Base-by-base conservation (phyloP, 139 green algal species). In the Chlamydomonas schloesseri region DNA sequence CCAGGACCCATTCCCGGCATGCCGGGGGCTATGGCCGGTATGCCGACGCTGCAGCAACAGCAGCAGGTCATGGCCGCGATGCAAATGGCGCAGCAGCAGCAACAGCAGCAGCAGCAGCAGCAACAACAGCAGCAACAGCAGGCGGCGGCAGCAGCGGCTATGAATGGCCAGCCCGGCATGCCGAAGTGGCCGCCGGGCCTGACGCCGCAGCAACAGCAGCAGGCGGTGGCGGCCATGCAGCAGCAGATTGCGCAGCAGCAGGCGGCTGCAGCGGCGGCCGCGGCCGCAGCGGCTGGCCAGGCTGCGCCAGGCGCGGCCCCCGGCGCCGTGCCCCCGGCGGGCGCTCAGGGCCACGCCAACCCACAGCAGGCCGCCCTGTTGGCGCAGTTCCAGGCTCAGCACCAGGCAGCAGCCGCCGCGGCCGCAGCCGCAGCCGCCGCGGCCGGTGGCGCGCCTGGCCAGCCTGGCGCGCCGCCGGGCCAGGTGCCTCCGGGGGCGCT, bases 231-330 rank as follows among this genome's bases (percentile, higher is more conserved):
- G 34, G 78, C 64, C 3, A 84, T 84, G 78, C 78, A 84, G 64
- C 78, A 84, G 46, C 75, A 82, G 34, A 33, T 82, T 33, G 55
- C 70, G 74, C 74, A 82, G 73, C 75, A 70, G 57, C 57, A 71
- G 57, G 31, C 57, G 60, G 60, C 60, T 1, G 26, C 29, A 23
- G 76, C 60, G 26, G 42, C 29, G 57, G 29, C 14, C 1, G 64
- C 64, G 29, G 29, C n/a, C 29, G 64, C 29, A 1, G 64, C n/a
- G 9, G 42, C 42, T 13, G 78, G 64, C 46, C 64, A 74, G 46
- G 20, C 64, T 20, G 62, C 60, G 37, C n/a, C 13, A 18, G 26
- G 31, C 42, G 78, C 42, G 10, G 78, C 34, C 8, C 73, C 73
- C 6, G 73, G 57, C 14, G 60, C 42, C 31, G 8, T 67, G 31